Evolutionary conservation across 306 rosid genomes (phyloP).

Genomic region (Cucurbita moschata): DNA sequence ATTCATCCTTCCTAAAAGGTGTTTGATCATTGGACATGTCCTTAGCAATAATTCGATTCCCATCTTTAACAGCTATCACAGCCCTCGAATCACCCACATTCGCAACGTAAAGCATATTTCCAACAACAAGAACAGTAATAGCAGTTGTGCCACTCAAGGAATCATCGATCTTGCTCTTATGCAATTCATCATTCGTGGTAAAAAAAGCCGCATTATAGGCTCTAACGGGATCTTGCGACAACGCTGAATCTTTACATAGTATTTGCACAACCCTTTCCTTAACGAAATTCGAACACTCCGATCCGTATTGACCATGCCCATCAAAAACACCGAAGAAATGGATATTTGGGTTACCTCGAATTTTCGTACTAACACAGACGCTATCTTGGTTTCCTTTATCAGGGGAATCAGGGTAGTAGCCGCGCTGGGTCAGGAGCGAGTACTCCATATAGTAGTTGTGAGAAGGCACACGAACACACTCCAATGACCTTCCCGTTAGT

Average conservation of each 20-base stretch:
- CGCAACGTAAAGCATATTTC: slow-evolving; percentile 61
- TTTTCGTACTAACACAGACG: slow-evolving; percentile 48
- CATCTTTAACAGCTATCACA: slow-evolving; percentile 68
- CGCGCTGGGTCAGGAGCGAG: slow-evolving; percentile 69
- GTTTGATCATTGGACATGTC: slow-evolving; percentile 88
- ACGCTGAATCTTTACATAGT: slow-evolving; percentile 35
- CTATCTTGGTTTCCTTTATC: slow-evolving; percentile 81
- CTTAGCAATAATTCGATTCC: slow-evolving; percentile 55
- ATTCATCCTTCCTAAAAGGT: slow-evolving; percentile 88
- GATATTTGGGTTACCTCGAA: slow-evolving; percentile 58
- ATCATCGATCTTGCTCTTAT: slow-evolving; percentile 60
- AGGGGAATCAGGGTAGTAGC: slow-evolving; percentile 81
- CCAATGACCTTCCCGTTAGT: slow-evolving; percentile 54
- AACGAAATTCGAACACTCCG: slow-evolving; percentile 65
- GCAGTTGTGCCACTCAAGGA: slow-evolving; percentile 94
- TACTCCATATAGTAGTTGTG: slow-evolving; percentile 58
- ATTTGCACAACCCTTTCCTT: slow-evolving; percentile 52
- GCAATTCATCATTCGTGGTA: slow-evolving; percentile 47
- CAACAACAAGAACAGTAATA: slow-evolving; percentile 70
- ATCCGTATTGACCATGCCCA: slow-evolving; percentile 83
- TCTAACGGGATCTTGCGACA: slow-evolving; percentile 56
- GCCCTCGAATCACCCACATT: slow-evolving; percentile 98
- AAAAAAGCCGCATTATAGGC: slow-evolving; percentile 60
- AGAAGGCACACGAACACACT: slow-evolving; percentile 58
- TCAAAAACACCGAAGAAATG: slow-evolving; percentile 95